A percentile compares a stretch with the other conserved stretches of the same genome.
Conservation (phyloP, 768 basidiomycete species). For the Trametes meyenii region DNA sequence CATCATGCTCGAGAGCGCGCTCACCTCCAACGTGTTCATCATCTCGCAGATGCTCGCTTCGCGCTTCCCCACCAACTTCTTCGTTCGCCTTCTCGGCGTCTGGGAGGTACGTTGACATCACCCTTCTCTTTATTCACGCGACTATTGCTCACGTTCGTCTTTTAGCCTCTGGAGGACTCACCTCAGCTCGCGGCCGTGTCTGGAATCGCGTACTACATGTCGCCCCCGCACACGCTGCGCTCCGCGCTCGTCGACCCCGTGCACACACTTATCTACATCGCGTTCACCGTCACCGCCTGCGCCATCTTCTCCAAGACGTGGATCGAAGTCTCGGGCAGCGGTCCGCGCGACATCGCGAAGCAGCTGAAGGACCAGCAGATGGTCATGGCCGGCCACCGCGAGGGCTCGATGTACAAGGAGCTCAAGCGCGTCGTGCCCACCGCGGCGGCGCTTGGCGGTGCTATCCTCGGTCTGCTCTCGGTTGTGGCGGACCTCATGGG, state of each 20-base stretch:
- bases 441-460: constrained; percentile 95
- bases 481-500: constrained; percentile 95
- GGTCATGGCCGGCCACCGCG: constrained; percentile 89
- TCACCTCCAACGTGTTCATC: constrained; percentile 94
- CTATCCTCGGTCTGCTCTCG: constrained; percentile 89
- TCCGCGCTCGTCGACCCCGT: constrained; percentile 90
- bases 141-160: not conserved
- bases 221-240: constrained; percentile 91
- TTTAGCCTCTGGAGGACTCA: constrained; percentile 89
- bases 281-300: constrained; percentile 92
- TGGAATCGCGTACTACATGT: constrained; percentile 97
- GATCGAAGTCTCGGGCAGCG: constrained; percentile 97
- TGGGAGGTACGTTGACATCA: constrained; percentile 78
- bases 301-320: constrained; percentile 99
- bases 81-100: constrained; percentile 90
- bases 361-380: constrained; percentile 99
- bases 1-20: constrained; percentile 96
- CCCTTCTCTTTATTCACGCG: not conserved
- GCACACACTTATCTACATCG: constrained; percentile 88
- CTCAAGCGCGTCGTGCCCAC: constrained; percentile 97
- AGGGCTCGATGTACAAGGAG: constrained; percentile 99
- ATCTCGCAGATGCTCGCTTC: constrained; percentile 93
- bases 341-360: constrained; percentile 94
- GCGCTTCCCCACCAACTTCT: constrained; percentile 88
- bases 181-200: constrained; percentile 88